phyloP scores from a whole-genome alignment of 192 early-diverging fungal genomes.

The Coemansia sp. region DNA sequence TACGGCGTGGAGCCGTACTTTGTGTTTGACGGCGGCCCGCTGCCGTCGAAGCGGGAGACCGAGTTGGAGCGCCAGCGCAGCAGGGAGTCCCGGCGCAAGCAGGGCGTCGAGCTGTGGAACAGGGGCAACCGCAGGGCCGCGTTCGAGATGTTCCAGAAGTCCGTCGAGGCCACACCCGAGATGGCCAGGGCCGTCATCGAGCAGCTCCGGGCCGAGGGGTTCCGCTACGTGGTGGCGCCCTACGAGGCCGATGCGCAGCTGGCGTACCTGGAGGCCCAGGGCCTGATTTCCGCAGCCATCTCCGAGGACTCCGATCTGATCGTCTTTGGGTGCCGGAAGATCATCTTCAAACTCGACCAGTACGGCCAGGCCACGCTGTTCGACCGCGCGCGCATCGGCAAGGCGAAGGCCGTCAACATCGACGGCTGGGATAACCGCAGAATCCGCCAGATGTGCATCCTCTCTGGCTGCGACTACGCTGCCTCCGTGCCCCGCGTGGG shows the following conservation, averaged over 20 bases:
- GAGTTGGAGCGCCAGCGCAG: conserved; percentile 60
- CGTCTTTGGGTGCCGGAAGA: conserved; percentile 83
- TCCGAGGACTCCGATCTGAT: conserved; percentile 97
- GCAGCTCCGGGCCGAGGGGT: conserved; percentile 57
- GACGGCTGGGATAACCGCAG: conserved; percentile 59
- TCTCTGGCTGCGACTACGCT: conserved; percentile 98
- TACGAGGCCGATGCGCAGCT: conserved; percentile 99
- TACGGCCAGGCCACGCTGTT: conserved; percentile 72
- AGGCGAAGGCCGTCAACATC: conserved; percentile 55
- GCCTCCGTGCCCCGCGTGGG: conserved; percentile 83
- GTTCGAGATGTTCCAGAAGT: conserved; percentile 68
- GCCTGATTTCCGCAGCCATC: conserved; percentile 74
- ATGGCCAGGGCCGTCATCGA: conserved; percentile 83
- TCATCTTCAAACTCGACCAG: conserved; percentile 83
- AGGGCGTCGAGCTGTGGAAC: conserved; percentile 59
- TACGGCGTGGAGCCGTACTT: conserved; percentile 75
- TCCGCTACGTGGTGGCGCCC: conserved; percentile 87
- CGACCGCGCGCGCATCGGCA: conserved; percentile 53
- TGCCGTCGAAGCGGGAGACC: conserved; percentile 83
- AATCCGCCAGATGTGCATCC: conserved; percentile 89
- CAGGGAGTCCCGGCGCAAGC: conserved; percentile 59
- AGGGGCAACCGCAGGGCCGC: conserved; percentile 65
- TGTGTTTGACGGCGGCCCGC: conserved; percentile 92
- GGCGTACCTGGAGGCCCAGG: conserved; percentile 71
- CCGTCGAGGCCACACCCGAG: conserved; percentile 79